Conservation (phyloP, 345 rosid genomes). For the Ricinus communis region DNA sequence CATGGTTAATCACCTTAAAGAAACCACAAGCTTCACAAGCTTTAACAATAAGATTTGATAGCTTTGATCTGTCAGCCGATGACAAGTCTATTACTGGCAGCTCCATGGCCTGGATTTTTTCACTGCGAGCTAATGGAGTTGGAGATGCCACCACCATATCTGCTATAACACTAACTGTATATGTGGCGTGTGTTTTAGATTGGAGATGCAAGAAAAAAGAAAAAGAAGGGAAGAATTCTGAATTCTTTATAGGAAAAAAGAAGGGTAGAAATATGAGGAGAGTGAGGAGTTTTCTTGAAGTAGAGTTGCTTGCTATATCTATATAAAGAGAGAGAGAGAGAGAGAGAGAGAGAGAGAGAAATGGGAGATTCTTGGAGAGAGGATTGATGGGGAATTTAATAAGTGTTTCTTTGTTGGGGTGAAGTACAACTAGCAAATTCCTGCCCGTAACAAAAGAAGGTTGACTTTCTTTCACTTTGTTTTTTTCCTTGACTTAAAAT, state of each 20-base stretch:
- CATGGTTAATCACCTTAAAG: constrained; percentile 41
- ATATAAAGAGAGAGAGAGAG: not conserved
- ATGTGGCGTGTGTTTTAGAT: not conserved
- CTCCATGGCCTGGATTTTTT: constrained; percentile 9
- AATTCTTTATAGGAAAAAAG: not conserved
- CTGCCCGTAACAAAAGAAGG: not conserved
- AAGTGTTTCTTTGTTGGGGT: not conserved
- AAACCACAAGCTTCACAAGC: constrained; percentile 34
- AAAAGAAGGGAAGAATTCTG: too few species aligned
- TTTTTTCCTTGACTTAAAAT: not conserved
- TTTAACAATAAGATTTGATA: constrained; percentile 23
- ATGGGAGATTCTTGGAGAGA: not conserved
- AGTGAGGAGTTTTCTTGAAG: not conserved
- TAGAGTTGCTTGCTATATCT: not conserved
- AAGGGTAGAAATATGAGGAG: too few species aligned
- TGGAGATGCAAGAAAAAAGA: not conserved
- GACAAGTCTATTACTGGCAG: constrained; percentile 32
- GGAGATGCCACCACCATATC: constrained; percentile 30
- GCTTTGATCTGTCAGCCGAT: constrained; percentile 4
- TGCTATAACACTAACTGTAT: not conserved
- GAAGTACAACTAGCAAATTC: constrained; percentile 22
- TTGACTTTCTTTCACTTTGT: constrained; percentile 12
- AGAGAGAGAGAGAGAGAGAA: not conserved
- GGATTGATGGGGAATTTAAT: not conserved
- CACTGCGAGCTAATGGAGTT: not conserved